Evolutionary conservation across 176 grass and related monocot genomes (phyloP), one percentile per base, ranked within the genome.

Genomic region (Triticum aestivum): DNA sequence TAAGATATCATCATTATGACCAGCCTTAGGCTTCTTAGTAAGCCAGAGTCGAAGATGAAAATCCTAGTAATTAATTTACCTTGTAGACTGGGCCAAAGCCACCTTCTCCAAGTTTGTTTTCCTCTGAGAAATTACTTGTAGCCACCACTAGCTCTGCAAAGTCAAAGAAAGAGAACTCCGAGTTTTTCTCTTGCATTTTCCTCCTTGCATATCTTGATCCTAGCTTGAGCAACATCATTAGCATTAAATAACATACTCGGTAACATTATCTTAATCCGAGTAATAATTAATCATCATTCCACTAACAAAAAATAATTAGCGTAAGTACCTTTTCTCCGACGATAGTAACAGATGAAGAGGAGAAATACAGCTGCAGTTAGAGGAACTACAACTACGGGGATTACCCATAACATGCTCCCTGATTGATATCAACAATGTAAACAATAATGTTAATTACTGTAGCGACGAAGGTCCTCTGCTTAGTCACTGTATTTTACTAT

Each of bases 71-170:
- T 21, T 3, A 8, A 61, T 67, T 26, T 88, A 91, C 90, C 86
- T 89, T 88, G 1, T 91, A 91, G 17, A 91, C 90, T 30, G 81
- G 23, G 34, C 90, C 90, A 73, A 88, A 91, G 0, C 90, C 90
- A 73, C 90, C 90, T 80, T 85, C 42, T 67, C 87, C 87, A 56
- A 89, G 87, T 61, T 59, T 85, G 32, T 63, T 89, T 58, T 73
- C 90, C 20, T 77, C 78, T 8, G 86, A 78, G 59, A 89, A 89
- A 37, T 83, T 61, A 65, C 56, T 0, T 82, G 86, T 91, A 5
- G 90, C 90, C 13, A 41, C 30, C 67, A 72, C 6, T 66, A 91
- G 29, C 44, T 82, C 65, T 7, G 30, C n/a, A 69, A 91, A 72
- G n/a, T 23, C 51, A 21, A 85, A 91, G 6, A 88, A 54, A 1